phyloP scores from a whole-genome alignment of 116 monocot genomes.

The Trichopus zeylanicus region DNA sequence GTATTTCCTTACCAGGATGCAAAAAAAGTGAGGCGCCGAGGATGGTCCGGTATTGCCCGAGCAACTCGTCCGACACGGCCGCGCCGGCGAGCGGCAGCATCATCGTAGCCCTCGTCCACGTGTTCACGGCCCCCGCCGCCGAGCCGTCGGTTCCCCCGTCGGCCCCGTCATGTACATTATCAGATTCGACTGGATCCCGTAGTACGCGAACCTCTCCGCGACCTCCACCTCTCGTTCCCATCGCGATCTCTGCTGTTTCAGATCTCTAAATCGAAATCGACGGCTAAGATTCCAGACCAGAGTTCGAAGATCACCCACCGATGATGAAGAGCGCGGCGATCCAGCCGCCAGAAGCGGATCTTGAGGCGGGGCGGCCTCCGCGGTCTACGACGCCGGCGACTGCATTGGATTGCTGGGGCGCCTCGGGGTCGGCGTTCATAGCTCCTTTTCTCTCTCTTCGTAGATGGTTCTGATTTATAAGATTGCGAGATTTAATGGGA shows the following conservation, averaged over 20 bases:
- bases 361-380: conserved; percentile 20
- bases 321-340: conserved; percentile 60
- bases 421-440: neutral
- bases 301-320: conserved; percentile 18
- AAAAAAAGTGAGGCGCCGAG: conserved; percentile 41
- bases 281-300: no score
- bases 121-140: conserved; percentile 53
- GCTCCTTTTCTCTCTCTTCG: conserved; percentile 1
- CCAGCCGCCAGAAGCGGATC: conserved; percentile 42
- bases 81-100: conserved; percentile 69
- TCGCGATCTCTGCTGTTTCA: no score
- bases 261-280: no score
- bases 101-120: conserved; percentile 44
- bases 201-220: conserved; percentile 62
- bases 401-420: neutral
- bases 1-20: conserved; percentile 44
- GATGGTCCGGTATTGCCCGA: conserved; percentile 64
- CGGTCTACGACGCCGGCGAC: conserved; percentile 20
- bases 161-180: conserved; percentile 67
- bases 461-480: no score
- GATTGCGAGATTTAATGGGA: no score
- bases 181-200: conserved; percentile 61
- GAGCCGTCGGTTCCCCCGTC: conserved; percentile 41
- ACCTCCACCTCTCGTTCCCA: conserved; percentile 82
- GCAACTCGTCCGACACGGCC: conserved; percentile 54